Percentiles rank a stretch among this genome's conserved stretches.
Conservation (phyloP, 768 basidiomycete species). For the Melanogaster broomeanus region DNA sequence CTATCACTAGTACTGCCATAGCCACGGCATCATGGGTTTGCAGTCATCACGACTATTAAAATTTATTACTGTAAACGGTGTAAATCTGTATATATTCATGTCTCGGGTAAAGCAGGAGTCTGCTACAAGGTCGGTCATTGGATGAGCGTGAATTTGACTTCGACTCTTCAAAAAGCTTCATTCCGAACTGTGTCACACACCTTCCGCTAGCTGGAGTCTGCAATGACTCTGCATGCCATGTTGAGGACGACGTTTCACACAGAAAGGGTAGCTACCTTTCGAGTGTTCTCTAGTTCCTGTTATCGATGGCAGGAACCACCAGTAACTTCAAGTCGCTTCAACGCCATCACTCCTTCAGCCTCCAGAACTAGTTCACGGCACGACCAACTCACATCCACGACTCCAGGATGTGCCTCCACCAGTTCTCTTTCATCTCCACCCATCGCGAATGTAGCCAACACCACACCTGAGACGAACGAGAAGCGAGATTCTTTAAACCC, state of each 20-base stretch:
- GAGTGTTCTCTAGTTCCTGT: slow-evolving; percentile 13
- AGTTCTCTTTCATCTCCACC: neutral
- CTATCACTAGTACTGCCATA: too few relatives aligned
- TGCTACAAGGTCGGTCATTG: too few relatives aligned
- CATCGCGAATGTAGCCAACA: neutral
- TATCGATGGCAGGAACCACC: neutral
- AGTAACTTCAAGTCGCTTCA: slow-evolving; percentile 7
- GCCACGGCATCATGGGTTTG: too few relatives aligned
- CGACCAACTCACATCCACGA: slow-evolving; percentile 1
- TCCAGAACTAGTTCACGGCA: slow-evolving; percentile 1
- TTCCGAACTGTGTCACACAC: neutral
- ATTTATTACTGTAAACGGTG: too few relatives aligned
- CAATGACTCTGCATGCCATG: slow-evolving; percentile 14
- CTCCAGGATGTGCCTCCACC: slow-evolving; percentile 4
- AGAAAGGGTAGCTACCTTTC: slow-evolving; percentile 6
- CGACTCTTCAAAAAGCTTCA: too few relatives aligned
- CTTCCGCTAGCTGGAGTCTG: neutral
- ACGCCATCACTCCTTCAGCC: neutral
- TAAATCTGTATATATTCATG: too few relatives aligned
- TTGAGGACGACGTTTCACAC: slow-evolving; percentile 11
- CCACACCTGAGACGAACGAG: neutral
- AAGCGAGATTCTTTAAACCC: neutral
- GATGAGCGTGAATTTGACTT: neutral
- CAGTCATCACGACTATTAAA: too few relatives aligned
- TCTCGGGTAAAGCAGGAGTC: too few relatives aligned